These are phyloP conservation scores for Scleromitrula shiraiana DNA, from an alignment of 2,329 filamentous ascomycete genomes.

Conservation along the genomic window DNA sequence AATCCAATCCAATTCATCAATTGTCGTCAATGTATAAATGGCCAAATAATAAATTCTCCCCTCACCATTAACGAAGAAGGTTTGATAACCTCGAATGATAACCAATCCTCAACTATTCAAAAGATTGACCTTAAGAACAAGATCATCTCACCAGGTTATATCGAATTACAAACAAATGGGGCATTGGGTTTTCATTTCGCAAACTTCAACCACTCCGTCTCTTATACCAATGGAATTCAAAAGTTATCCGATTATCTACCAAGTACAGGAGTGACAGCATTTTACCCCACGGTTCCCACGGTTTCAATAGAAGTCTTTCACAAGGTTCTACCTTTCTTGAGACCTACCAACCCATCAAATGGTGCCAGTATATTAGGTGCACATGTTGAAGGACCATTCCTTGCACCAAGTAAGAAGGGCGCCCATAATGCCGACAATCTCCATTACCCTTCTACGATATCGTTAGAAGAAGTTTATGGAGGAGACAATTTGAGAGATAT, in stretches of 20 bases:
- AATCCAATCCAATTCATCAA: constrained; percentile 22
- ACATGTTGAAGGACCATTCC: constrained; percentile 49
- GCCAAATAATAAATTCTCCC: constrained; percentile 14
- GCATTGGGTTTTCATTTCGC: constrained; percentile 44
- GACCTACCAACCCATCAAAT: constrained; percentile 33
- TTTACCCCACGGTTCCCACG: constrained; percentile 46
- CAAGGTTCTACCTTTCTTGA: constrained; percentile 37
- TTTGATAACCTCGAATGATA: constrained; percentile 22
- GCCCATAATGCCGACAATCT: constrained; percentile 35
- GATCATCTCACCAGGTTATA: constrained; percentile 45
- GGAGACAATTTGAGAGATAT: constrained; percentile 31
- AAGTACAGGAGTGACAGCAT: constrained; percentile 43
- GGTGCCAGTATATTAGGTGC: constrained; percentile 45
- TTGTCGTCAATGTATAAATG: constrained; percentile 21
- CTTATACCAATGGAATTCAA: constrained; percentile 37
- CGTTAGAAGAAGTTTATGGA: constrained; percentile 37
- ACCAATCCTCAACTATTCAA: constrained; percentile 13
- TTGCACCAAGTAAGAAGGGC: constrained; percentile 44
- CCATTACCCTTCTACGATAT: constrained; percentile 17
- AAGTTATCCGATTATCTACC: constrained; percentile 41
- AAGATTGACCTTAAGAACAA: constrained; percentile 37
- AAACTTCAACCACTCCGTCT: constrained; percentile 33
- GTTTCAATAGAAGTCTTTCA: constrained; percentile 38
- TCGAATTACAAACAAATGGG: constrained; percentile 47
- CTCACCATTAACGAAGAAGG: constrained; percentile 20